These are phyloP conservation scores for Trichoderma arundinaceum DNA, from an alignment of 2,329 filamentous ascomycete genomes.

Conservation along the genomic window DNA sequence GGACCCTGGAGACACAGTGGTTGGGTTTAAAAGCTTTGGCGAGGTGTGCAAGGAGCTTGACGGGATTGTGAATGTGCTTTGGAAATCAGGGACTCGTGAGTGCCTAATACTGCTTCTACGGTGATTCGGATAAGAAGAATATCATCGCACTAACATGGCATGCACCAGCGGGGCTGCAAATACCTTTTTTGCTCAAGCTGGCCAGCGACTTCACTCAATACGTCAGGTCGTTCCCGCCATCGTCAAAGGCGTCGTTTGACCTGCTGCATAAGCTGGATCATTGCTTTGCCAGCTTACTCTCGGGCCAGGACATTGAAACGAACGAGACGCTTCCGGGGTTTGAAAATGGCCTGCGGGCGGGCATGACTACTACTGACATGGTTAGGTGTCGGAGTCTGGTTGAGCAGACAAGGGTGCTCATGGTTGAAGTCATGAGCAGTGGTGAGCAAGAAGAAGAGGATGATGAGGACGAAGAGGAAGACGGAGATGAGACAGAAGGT, in stretches of 20 bases:
- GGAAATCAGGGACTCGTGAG: conserved; percentile 86
- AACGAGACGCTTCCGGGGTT: conserved; percentile 73
- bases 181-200: conserved; percentile 81
- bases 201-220: conserved; percentile 75
- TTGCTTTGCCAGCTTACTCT: conserved; percentile 78
- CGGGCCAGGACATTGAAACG: conserved; percentile 69
- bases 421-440: conserved; percentile 70
- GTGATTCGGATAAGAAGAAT: neutral
- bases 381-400: conserved; percentile 83
- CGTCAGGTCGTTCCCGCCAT: conserved; percentile 69
- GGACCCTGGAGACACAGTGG: conserved; percentile 53
- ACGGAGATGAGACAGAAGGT: conserved; percentile 47
- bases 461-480: conserved; percentile 50
- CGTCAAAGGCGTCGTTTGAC: conserved; percentile 69
- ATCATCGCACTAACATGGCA: neutral
- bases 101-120: conserved; percentile 3
- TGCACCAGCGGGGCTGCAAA: conserved; percentile 73
- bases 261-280: conserved; percentile 80
- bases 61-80: conserved; percentile 76
- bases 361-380: conserved; percentile 81
- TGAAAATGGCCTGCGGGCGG: conserved; percentile 62
- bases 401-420: conserved; percentile 72
- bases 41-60: conserved; percentile 78
- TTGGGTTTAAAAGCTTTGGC: conserved; percentile 64
- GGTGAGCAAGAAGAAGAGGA: conserved; percentile 47